Evolutionary conservation across 371 early-diverging fungal species (phyloP).

Genomic region (Saksenaea vasiformis): DNA sequence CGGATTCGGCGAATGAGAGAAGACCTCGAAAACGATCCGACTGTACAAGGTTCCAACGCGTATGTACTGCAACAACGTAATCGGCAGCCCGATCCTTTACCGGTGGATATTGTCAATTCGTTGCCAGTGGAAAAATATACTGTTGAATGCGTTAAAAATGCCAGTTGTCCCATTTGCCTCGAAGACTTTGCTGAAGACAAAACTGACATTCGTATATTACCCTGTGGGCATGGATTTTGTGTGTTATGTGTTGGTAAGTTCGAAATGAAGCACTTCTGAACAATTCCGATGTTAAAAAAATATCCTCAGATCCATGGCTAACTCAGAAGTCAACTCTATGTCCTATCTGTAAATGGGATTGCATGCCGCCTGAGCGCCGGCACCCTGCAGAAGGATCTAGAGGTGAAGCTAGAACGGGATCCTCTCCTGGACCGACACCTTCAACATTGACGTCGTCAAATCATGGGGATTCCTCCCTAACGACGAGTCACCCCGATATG

Average conservation of each 20-base stretch:
- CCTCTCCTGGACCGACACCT: background rate
- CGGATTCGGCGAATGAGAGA: conserved; percentile 31
- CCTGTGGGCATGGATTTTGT: conserved; percentile 49
- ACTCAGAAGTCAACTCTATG: conserved; percentile 37
- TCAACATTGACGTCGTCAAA: background rate
- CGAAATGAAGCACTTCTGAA: background rate
- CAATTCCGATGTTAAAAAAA: too few species aligned
- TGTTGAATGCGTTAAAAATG: conserved; percentile 25
- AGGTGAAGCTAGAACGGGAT: background rate
- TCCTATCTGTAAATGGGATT: conserved; percentile 44
- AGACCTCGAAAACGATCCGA: conserved; percentile 15
- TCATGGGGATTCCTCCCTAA: background rate
- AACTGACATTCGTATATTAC: conserved; percentile 31
- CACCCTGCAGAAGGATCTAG: background rate
- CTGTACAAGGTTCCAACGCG: conserved; percentile 6
- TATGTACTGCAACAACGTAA: conserved; percentile 27
- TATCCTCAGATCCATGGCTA: conserved; percentile 43
- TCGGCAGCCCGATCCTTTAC: conserved; percentile 32
- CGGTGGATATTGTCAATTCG: conserved; percentile 33
- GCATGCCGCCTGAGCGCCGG: conserved; percentile 30
- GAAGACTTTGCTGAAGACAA: conserved; percentile 38
- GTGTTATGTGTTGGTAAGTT: conserved; percentile 46
- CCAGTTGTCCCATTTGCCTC: conserved; percentile 41
- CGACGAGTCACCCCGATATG: background rate
- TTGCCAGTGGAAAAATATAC: conserved; percentile 21